Base-by-base conservation (phyloP, 2,329 filamentous ascomycete species). In the Colletotrichum sidae region DNA sequence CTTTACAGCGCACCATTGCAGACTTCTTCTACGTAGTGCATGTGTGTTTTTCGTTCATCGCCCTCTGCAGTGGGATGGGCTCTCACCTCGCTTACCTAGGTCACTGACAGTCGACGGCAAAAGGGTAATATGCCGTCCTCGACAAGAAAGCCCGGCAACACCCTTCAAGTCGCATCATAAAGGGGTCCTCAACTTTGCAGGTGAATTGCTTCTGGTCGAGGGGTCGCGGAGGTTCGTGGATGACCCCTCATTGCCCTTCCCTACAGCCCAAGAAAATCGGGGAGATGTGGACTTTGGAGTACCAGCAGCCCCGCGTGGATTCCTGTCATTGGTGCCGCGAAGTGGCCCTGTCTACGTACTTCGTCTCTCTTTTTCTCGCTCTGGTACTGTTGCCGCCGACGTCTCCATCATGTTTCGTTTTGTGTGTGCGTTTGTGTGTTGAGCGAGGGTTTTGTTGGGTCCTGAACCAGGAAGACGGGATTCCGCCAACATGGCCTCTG, bases 1-100 rank as follows among this genome's bases (percentile, higher is more conserved):
- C 25, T 25, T 25, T 25, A 25, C 25, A 25, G 25, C 25, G 25
- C 25, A 25, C 25, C 25, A 25, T 25, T 25, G 4, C 25, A 25
- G 25, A 25, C 25, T 25, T 25, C 25, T 25, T 25, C 25, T 25
- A 25, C 17, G 17, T 17, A 17, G 17, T 17, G 17, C 25, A 25
- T 4, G 4, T 25, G 13, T 42, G 51, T 25, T 42, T 46, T n/a
- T 37, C 25, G 25, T 25, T 25, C 25, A 25, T 25, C 25, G 25
- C 25, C 25, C 25, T 33, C 41, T 46, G 42, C 42, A 54, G 57
- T 55, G 57, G 42, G 35, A 60, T 60, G 57, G 35, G 37, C 51
- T 59, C 49, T 59, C 47, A 46, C 56, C 56, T 52, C 42, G 35
- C 38, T 34, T 11, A 49, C 15, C 39, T 11, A 11, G 39, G 10